Evolutionary conservation across 208 protist genomes (phyloP).

Genomic region (Borovskyia barvae): DNA sequence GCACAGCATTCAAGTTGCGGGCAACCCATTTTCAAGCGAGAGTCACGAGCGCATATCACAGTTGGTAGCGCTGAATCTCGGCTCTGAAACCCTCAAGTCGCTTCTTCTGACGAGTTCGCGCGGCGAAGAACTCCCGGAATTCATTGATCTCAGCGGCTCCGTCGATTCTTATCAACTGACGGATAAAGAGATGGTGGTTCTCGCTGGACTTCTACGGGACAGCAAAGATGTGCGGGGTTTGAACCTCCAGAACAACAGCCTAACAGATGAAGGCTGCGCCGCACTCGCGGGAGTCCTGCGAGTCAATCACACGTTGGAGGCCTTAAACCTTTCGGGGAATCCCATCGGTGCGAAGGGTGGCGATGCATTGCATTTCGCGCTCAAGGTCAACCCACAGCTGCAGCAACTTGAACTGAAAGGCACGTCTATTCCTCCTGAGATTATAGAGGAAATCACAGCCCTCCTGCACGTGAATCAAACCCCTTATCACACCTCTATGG

Average conservation of each 20-base stretch:
- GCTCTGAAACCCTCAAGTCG: constrained; percentile 65
- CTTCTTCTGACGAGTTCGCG: constrained; percentile 42
- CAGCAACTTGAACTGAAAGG: constrained; percentile 56
- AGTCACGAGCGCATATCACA: constrained; percentile 46
- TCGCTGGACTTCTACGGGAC: constrained; percentile 51
- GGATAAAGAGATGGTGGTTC: constrained; percentile 61
- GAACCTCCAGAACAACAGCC: constrained; percentile 74
- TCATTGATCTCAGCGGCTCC: constrained; percentile 67
- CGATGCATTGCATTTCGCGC: constrained; percentile 66
- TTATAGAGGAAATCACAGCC: constrained; percentile 68
- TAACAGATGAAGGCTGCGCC: constrained; percentile 69
- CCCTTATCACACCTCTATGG: constrained; percentile 32
- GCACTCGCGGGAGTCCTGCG: constrained; percentile 80
- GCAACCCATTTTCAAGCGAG: constrained; percentile 55
- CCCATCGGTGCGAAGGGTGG: constrained; percentile 60
- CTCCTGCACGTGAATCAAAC: constrained; percentile 86
- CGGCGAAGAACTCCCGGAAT: constrained; percentile 35
- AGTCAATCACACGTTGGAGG: constrained; percentile 66
- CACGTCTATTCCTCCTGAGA: constrained; percentile 55
- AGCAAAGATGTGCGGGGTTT: constrained; percentile 46
- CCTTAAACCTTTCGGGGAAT: constrained; percentile 77
- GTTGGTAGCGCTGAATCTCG: constrained; percentile 67
- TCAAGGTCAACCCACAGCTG: constrained; percentile 80
- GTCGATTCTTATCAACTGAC: constrained; percentile 46
- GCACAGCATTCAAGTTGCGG: constrained; percentile 33